phyloP scores from a whole-genome alignment of 371 early-diverging fungal genomes.

The Mortierella sp. region DNA sequence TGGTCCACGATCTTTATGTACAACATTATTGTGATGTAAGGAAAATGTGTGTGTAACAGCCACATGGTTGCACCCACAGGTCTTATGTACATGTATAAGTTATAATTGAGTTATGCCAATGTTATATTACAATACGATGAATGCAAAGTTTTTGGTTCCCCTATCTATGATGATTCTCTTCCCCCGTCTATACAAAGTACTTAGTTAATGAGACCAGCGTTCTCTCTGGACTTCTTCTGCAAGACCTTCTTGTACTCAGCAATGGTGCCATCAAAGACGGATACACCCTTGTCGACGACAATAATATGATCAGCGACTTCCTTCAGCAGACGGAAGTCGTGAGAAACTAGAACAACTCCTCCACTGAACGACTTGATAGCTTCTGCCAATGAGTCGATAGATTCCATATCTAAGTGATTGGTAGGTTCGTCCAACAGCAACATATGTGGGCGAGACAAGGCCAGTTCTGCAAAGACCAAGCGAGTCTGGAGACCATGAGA shows the following conservation, averaged over 20 bases:
- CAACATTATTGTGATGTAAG: too few species aligned
- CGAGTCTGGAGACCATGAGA: constrained; percentile 97
- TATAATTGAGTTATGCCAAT: too few species aligned
- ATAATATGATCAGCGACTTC: constrained; percentile 97
- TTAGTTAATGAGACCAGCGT: constrained; percentile 5
- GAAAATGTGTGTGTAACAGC: too few species aligned
- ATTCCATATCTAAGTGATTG: constrained; percentile 93
- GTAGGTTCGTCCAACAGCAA: constrained; percentile 99
- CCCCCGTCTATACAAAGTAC: background rate
- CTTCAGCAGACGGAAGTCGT: constrained; percentile 98
- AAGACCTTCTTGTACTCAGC: constrained; percentile 79
- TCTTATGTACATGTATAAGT: too few species aligned
- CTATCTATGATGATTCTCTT: background rate
- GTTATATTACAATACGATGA: constrained; percentile 3
- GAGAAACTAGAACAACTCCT: constrained; percentile 98
- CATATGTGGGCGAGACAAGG: constrained; percentile 91
- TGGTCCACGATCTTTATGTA: background rate
- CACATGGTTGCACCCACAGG: too few species aligned
- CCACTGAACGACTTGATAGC: constrained; percentile 97
- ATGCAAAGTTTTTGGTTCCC: constrained; percentile 3
- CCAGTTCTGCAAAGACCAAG: constrained; percentile 96
- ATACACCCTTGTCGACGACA: constrained; percentile 90
- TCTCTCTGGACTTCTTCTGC: constrained; percentile 66
- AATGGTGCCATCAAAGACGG: constrained; percentile 79
- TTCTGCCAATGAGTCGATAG: constrained; percentile 97